These are phyloP conservation scores for Adansonia gregorii DNA, from an alignment of 441 rosid species.

Conservation along the genomic window DNA sequence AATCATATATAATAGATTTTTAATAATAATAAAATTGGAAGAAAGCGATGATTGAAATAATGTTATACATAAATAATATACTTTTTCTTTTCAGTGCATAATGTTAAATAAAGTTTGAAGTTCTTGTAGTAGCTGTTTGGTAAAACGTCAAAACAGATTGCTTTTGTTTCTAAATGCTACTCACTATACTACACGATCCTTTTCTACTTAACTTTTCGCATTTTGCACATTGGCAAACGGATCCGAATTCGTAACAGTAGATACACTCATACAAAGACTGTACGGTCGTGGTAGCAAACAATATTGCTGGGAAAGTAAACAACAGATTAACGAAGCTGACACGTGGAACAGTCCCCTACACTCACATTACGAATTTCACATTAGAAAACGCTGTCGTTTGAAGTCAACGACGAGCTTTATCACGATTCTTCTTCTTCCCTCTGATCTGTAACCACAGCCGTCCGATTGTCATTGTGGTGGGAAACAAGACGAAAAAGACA, in stretches of 20 bases:
- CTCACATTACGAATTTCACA: slow-evolving; percentile 13
- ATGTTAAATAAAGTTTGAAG: too few species aligned
- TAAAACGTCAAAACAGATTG: not conserved
- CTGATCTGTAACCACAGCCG: slow-evolving; percentile 37
- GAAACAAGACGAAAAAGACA: slow-evolving; percentile 14
- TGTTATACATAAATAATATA: too few species aligned
- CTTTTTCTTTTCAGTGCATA: too few species aligned
- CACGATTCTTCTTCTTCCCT: not conserved
- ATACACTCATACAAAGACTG: not conserved
- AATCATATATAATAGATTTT: too few species aligned
- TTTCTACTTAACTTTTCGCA: not conserved
- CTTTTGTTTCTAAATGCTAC: not conserved
- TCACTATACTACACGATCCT: not conserved
- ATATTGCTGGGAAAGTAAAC: slow-evolving; percentile 24
- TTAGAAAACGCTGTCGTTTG: not conserved
- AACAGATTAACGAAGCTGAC: slow-evolving; percentile 15
- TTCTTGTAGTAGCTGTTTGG: not conserved
- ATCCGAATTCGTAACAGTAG: too few species aligned
- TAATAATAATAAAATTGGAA: too few species aligned
- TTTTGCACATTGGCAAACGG: not conserved
- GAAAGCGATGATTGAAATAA: too few species aligned
- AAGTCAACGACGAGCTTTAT: not conserved
- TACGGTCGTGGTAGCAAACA: not conserved
- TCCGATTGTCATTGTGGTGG: not conserved
- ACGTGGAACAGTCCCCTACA: slow-evolving; percentile 35